phyloP scores from a whole-genome alignment of 257 asterid species.

The Ajuga chamaepitys region DNA sequence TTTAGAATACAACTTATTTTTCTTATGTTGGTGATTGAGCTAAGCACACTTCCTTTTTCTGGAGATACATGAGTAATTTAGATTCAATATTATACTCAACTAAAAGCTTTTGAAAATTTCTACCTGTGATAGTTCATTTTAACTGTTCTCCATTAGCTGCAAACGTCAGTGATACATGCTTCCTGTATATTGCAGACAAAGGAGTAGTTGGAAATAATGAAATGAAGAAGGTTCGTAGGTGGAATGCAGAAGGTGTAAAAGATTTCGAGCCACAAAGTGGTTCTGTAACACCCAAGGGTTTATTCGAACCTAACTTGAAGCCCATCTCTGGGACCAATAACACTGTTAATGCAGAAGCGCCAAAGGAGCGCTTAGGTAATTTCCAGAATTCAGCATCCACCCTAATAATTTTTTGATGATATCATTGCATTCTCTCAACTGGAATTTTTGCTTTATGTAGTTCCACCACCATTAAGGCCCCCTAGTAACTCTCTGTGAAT shows the following conservation, averaged over 20 bases:
- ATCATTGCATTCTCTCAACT: slow-evolving; percentile 9
- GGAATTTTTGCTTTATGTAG: slow-evolving; percentile 28
- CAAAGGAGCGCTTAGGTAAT: slow-evolving; percentile 79
- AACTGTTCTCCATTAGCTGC: not conserved
- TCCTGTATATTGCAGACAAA: slow-evolving; percentile 35
- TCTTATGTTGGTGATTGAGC: not conserved
- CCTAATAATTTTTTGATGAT: not conserved
- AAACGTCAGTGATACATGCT: slow-evolving; percentile 2
- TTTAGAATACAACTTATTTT: not conserved
- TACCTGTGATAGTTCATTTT: not conserved
- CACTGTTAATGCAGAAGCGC: slow-evolving; percentile 32
- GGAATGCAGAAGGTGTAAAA: slow-evolving; percentile 50
- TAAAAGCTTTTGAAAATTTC: not conserved
- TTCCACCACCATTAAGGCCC: slow-evolving; percentile 61
- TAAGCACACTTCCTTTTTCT: not conserved
- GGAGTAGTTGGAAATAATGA: slow-evolving; percentile 41
- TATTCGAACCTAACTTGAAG: slow-evolving; percentile 35
- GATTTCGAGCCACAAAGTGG: slow-evolving; percentile 40
- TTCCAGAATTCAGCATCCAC: slow-evolving; percentile 2
- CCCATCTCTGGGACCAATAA: slow-evolving; percentile 39
- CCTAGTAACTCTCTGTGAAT: slow-evolving; percentile 69
- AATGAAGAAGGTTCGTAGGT: slow-evolving; percentile 58
- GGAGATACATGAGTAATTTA: not conserved
- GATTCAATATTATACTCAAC: not conserved
- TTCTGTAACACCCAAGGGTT: slow-evolving; percentile 38